Evolutionary conservation across 23 red algal species (phyloP).

Genomic region (Gracilaria domingensis): DNA sequence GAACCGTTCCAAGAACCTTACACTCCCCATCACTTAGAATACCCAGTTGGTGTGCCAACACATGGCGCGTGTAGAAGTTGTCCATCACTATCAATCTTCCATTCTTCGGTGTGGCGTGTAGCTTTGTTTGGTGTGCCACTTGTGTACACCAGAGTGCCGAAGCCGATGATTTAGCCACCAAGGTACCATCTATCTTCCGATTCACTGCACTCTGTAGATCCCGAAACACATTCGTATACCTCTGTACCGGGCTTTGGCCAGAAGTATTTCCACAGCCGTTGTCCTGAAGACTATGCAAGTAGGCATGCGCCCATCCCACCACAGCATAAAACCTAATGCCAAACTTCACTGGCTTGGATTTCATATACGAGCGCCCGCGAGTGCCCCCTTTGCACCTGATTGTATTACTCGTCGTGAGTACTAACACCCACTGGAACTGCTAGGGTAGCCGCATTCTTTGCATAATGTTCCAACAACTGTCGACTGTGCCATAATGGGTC

Average conservation of each 20-base stretch:
- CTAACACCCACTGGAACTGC: not conserved
- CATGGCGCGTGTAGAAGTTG: slow-evolving; percentile 16
- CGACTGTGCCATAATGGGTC: not conserved
- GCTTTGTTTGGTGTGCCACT: slow-evolving; percentile 24
- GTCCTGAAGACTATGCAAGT: not conserved
- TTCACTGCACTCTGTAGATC: not conserved
- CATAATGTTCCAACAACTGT: not conserved
- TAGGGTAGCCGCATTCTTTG: not conserved
- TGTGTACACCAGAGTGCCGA: too few species aligned
- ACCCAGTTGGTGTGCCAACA: slow-evolving; percentile 7
- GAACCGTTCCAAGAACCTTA: not conserved
- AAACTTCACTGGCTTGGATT: not conserved
- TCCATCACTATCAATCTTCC: slow-evolving; percentile 30
- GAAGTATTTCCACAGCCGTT: not conserved
- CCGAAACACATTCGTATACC: slow-evolving; percentile 13
- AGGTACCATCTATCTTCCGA: not conserved
- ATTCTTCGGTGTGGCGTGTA: slow-evolving; percentile 15
- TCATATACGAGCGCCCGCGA: not conserved
- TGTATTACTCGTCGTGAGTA: not conserved
- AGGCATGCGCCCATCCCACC: not conserved
- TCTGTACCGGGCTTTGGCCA: slow-evolving; percentile 4
- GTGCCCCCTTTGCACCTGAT: not conserved
- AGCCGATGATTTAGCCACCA: not conserved
- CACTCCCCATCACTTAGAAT: slow-evolving; percentile 20
- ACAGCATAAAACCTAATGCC: too few species aligned